These are phyloP conservation scores for Tylopilus orsonianus DNA, from an alignment of 1,284 basidiomycete species.

Conservation along the genomic window DNA sequence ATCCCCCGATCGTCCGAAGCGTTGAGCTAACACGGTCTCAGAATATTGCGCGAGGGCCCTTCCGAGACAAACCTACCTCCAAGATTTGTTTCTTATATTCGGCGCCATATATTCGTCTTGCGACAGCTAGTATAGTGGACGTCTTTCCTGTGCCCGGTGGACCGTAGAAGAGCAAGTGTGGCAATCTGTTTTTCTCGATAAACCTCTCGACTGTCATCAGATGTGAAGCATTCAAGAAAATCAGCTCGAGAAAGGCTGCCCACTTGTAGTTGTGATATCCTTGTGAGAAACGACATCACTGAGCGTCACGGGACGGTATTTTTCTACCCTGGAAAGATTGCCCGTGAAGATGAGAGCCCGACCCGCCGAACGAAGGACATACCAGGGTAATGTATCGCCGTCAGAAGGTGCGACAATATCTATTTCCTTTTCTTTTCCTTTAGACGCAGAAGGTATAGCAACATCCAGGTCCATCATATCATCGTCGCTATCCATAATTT, in stretches of 20 bases:
- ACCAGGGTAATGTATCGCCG: constrained; percentile 75
- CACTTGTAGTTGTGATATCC: constrained; percentile 91
- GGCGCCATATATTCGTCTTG: constrained; percentile 87
- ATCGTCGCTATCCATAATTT: constrained; percentile 56
- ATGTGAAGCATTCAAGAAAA: constrained; percentile 6
- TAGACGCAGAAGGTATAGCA: constrained; percentile 33
- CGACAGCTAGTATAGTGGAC: constrained; percentile 96
- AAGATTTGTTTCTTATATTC: constrained; percentile 89
- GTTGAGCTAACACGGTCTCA: constrained; percentile 63
- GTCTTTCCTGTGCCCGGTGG: constrained; percentile 99
- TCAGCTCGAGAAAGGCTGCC: constrained; percentile 27
- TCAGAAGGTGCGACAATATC: constrained; percentile 44
- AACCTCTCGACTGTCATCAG: constrained; percentile 85
- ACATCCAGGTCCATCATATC: constrained; percentile 49
- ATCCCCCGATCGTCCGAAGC: constrained; percentile 98
- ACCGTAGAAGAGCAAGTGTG: constrained; percentile 96
- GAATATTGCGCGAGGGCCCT: not conserved
- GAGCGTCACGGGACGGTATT: constrained; percentile 86
- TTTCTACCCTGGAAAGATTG: constrained; percentile 77
- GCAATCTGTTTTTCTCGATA: constrained; percentile 91
- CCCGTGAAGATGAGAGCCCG: not conserved
- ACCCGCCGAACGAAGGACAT: constrained; percentile 21
- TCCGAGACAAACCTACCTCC: constrained; percentile 57
- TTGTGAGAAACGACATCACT: constrained; percentile 94
- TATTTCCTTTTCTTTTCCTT: constrained; percentile 69